These are phyloP conservation scores for Saccharomyces uvarum DNA, from an alignment of 1,139 yeast species.

Conservation along the genomic window DNA sequence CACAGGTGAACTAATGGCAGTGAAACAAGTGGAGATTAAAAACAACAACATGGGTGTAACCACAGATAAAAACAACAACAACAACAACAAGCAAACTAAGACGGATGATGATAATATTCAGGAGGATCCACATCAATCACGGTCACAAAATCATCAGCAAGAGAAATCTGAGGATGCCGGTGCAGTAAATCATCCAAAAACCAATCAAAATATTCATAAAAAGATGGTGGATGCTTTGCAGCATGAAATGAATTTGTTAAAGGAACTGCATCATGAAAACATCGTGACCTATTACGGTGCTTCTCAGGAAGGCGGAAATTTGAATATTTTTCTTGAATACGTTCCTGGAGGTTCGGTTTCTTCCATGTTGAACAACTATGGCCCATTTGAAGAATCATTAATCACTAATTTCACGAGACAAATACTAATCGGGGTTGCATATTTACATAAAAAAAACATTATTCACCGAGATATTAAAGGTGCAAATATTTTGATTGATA, in stretches of 20 bases:
- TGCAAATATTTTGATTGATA: constrained; percentile 83
- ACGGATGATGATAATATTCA: constrained; percentile 6
- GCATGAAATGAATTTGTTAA: constrained; percentile 72
- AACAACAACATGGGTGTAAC: constrained; percentile 17
- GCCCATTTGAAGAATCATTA: constrained; percentile 87
- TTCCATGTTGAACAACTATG: constrained; percentile 74
- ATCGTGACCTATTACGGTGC: constrained; percentile 89
- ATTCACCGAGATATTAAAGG: constrained; percentile 92
- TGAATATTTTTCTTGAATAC: constrained; percentile 85
- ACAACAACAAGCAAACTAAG: constrained; percentile 6
- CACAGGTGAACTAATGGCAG: constrained; percentile 95
- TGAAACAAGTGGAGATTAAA: constrained; percentile 79
- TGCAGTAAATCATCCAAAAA: constrained; percentile 31
- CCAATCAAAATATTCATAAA: constrained; percentile 39
- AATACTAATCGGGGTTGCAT: constrained; percentile 71
- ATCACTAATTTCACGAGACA: constrained; percentile 78
- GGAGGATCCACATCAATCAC: not conserved
- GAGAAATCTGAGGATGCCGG: constrained; percentile 10
- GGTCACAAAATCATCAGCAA: constrained; percentile 2
- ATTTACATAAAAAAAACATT: constrained; percentile 73
- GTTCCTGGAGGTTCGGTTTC: constrained; percentile 97
- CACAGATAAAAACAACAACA: constrained; percentile 11
- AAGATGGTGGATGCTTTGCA: constrained; percentile 76
- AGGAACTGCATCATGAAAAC: constrained; percentile 81
- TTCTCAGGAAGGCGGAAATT: constrained; percentile 56